A percentile compares a stretch with the other conserved stretches of the same genome.
Conservation (phyloP, 164 flowering plant species). For the Stephania cephalantha region DNA sequence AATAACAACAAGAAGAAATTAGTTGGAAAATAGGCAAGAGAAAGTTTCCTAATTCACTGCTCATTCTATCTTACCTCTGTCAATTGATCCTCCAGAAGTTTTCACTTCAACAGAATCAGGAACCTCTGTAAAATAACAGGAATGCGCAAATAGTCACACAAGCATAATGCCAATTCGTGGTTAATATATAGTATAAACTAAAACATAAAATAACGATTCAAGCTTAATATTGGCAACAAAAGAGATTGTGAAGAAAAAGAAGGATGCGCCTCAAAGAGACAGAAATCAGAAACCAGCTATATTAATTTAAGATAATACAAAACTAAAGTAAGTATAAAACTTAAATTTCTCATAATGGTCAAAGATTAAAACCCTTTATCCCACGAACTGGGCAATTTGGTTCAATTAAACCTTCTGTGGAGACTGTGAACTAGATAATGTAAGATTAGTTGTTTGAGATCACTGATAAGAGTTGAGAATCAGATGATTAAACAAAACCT, state of each 20-base stretch:
- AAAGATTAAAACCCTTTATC: background rate
- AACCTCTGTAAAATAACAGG: conserved; percentile 30
- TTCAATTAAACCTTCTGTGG: background rate
- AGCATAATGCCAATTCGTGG: background rate
- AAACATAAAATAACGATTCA: no score
- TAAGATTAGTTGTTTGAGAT: background rate
- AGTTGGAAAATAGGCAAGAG: background rate
- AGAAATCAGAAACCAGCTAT: no score
- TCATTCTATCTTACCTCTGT: conserved; percentile 47
- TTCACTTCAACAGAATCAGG: conserved; percentile 41
- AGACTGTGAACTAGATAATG: background rate
- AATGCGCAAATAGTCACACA: background rate
- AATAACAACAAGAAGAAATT: conserved; percentile 4
- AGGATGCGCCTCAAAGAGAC: no score
- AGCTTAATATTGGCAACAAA: no score
- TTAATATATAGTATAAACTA: no score
- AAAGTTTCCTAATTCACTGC: background rate
- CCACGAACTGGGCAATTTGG: background rate
- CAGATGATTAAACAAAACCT: background rate
- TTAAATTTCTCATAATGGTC: no score
- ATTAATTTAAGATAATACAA: no score
- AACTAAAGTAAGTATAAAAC: background rate
- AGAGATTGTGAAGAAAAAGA: no score
- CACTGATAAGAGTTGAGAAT: no score
- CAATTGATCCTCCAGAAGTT: conserved; percentile 45